Percentiles rank a stretch among this genome's conserved stretches.
Evolutionary conservation across 805 yeast species (phyloP).

Genomic region (Torulaspora delbrueckii): DNA sequence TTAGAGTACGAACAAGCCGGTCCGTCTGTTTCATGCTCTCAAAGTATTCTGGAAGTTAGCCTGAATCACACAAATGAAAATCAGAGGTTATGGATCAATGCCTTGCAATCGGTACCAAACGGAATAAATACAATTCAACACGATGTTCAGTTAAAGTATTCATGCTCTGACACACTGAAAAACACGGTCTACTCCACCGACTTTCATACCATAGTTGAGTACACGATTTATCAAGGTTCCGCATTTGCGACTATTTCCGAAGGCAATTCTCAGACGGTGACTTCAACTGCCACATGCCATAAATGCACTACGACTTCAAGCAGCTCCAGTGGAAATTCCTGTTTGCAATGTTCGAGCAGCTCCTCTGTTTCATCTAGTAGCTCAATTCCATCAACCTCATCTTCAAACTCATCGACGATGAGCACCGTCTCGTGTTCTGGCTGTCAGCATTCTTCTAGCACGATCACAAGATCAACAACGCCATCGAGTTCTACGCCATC

Average conservation of each 20-base stretch:
- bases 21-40: conserved; percentile 25
- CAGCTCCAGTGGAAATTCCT: not conserved
- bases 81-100: conserved; percentile 32
- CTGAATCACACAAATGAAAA: conserved; percentile 26
- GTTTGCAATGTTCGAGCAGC: not conserved
- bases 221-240: conserved; percentile 15
- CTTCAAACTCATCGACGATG: not conserved
- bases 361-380: not conserved
- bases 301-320: not conserved
- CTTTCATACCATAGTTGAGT: conserved; percentile 12
- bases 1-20: conserved; percentile 12
- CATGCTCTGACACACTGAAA: conserved; percentile 31
- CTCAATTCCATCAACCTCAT: not conserved
- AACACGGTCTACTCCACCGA: conserved; percentile 21
- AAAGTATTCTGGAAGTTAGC: conserved; percentile 18
- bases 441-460: not conserved
- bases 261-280: conserved; percentile 5
- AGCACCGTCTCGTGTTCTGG: not conserved
- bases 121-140: conserved; percentile 23
- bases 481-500: not conserved
- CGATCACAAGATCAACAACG: not conserved
- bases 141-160: conserved; percentile 16
- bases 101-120: conserved; percentile 27
- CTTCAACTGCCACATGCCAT: not conserved
- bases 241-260: conserved; percentile 17